Base-by-base conservation (phyloP, 1,284 basidiomycete genomes). In the Ceratobasidium sp. region DNA sequence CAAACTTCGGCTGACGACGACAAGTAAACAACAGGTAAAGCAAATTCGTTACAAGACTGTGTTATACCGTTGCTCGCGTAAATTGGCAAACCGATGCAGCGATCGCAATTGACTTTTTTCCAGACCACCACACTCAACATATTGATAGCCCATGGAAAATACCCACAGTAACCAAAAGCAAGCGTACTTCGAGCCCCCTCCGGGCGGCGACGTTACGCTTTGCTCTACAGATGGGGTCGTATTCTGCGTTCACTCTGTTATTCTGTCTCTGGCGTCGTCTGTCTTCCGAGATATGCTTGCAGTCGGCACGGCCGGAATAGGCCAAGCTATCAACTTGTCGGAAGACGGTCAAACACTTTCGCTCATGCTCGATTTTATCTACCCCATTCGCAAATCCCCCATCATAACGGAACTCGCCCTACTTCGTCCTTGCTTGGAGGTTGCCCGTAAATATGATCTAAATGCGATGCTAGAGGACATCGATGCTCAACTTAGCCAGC, bases 211-310 rank as follows among this genome's bases (percentile, higher is more conserved):
- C 46, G 48, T 75, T 44, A 74, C 75, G 38, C 62, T 79, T 6
- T 66, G 66, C 12, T 77, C 76, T 17, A 68, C 23, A 13, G 78
- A 78, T 38, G 77, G 77, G 42, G 26, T 74, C n/a, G 28, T 74
- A 38, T 79, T 71, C 64, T 64, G 54, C 15, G 76, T 74, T 20
- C 66, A 73, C 38, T 62, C 59, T 10, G 23, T 42, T 26, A 48
- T 79, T 7, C 38, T 79, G 20, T 23, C 54, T 10, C 20, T 77
- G 13, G 76, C 78, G 1, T 77, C 78, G 4, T 20, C 77, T 15
- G 76, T 78, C 17, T 79, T 77, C 46, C 2, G 44, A 12, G 64
- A 54, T 44, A 77, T 79, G 77, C 54, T 77, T 33, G 40, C 28
- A 17, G n/a, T 71, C 5, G 74, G 66, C 33, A 57, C 42, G 6